Evolutionary conservation across 352 stramenopile species (phyloP).

Genomic region (Globisporangium echinulatum): DNA sequence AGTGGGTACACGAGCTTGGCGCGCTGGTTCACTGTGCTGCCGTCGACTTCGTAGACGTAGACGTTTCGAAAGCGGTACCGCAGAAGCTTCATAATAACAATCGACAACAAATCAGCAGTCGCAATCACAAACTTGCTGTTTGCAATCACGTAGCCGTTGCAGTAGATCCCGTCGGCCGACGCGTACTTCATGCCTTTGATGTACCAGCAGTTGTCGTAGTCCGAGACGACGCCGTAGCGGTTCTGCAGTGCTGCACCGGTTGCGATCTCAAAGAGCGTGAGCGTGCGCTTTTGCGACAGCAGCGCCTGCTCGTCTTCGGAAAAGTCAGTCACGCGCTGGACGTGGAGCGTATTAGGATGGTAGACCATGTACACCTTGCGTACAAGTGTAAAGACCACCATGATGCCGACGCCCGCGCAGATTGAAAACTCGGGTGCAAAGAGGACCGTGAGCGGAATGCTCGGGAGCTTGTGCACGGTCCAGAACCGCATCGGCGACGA

Average conservation of each 20-base stretch:
- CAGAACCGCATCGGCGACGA: slow-evolving; percentile 18
- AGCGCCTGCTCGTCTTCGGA: not conserved
- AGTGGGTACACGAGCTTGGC: slow-evolving; percentile 5
- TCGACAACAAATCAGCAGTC: not conserved
- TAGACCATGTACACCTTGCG: slow-evolving; percentile 23
- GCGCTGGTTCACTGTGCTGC: slow-evolving; percentile 3
- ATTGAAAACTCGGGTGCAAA: not conserved
- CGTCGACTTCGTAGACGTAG: slow-evolving; percentile 10
- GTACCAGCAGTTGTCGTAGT: slow-evolving; percentile 25
- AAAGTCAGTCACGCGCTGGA: not conserved
- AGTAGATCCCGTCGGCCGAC: slow-evolving; percentile 14
- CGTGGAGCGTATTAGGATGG: slow-evolving; percentile 7
- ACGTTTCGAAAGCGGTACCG: slow-evolving; percentile 4
- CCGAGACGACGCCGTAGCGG: slow-evolving; percentile 16
- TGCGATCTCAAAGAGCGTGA: slow-evolving; percentile 23
- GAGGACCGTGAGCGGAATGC: not conserved
- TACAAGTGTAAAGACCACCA: slow-evolving; percentile 3
- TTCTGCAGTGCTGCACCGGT: slow-evolving; percentile 18
- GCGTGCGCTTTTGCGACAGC: not conserved
- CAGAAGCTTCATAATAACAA: slow-evolving; percentile 5
- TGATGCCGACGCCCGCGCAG: not conserved
- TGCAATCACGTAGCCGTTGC: slow-evolving; percentile 8
- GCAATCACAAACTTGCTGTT: slow-evolving; percentile 3
- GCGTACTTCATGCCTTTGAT: slow-evolving; percentile 28
- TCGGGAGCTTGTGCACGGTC: slow-evolving; percentile 7